Base-by-base conservation (phyloP, 2,329 filamentous ascomycete species). In the Cryoendolithus antarcticus region DNA sequence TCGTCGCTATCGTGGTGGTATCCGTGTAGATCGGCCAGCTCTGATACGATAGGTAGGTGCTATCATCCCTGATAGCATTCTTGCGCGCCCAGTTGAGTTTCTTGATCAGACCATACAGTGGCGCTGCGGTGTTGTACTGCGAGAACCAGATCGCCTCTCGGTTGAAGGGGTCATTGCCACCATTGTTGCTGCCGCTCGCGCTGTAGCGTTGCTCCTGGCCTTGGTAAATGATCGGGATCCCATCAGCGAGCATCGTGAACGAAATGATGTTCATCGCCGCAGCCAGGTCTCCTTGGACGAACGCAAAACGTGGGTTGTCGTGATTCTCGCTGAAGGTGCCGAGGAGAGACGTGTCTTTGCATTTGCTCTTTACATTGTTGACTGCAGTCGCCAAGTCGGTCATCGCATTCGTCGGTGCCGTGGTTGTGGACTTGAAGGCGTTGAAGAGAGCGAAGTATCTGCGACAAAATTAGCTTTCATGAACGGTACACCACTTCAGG, bases 161-260 rank as follows among this genome's bases (percentile, higher is more conserved):
- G 34, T 64, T 64, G 38, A 52, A 57, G 0, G 63, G 62, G 27
- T 59, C 59, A 8, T 44, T 48, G 10, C 43, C 40, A 27, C 53
- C 56, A 2, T 34, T 43, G n/a, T 24, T 12, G 27, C 40, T 42
- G 29, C 60, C 59, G 9, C 45, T 21, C 9, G 52, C 51, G 2
- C 62, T 54, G 52, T 69, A 75, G 43, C 70, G 72, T 50, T 81
- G 77, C 56, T 81, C 77, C 44, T 77, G 73, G 21, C 77, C 77
- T 47, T 78, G 70, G 57, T 80, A 82, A 28, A 80, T 65, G 40
- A 79, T 74, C 1, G 76, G 75, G 30, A 80, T 72, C 12, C 77
- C 77, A 39, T 77, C 65, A 2, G 63, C 62, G 11, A 81, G 66
- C 24, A 81, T 67, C 11, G 70, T 72, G 49, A 74, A 80, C 0